Conservation (phyloP, 352 stramenopile species). For the Stramenopiles sp. region DNA sequence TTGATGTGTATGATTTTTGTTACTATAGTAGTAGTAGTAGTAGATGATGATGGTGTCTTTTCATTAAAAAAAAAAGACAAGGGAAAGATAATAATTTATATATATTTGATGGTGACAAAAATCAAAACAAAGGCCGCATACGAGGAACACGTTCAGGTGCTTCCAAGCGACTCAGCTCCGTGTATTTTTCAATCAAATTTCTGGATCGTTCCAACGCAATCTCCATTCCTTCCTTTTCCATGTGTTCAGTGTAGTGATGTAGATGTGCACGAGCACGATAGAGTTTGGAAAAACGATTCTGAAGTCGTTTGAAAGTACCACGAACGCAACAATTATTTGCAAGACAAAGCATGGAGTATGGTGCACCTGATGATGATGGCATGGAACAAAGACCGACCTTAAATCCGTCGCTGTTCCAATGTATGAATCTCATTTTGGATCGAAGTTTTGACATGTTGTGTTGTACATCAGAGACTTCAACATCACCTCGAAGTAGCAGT, state of each 20-base stretch:
- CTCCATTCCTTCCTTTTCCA: constrained; percentile 14
- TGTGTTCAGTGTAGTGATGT: constrained; percentile 21
- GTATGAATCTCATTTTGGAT: constrained; percentile 53
- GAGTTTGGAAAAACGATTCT: constrained; percentile 14
- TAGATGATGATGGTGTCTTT: too few species aligned
- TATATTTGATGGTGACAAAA: too few species aligned
- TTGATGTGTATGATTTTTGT: too few species aligned
- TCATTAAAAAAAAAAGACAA: too few species aligned
- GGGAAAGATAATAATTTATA: too few species aligned
- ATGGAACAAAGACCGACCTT: constrained; percentile 54
- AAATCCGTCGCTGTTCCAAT: constrained; percentile 70
- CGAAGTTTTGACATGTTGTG: constrained; percentile 55
- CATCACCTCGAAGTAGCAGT: constrained; percentile 51
- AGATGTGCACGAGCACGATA: constrained; percentile 16
- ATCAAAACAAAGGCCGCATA: too few species aligned
- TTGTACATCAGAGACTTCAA: constrained; percentile 62
- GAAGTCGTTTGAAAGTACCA: constrained; percentile 11
- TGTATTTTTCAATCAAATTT: constrained; percentile 15
- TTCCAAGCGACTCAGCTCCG: too few species aligned
- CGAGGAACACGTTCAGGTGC: too few species aligned
- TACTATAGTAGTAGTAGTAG: too few species aligned
- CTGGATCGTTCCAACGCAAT: constrained; percentile 13
- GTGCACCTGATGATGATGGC: constrained; percentile 37
- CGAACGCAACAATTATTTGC: constrained; percentile 17
- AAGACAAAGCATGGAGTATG: constrained; percentile 16